Base-by-base conservation (phyloP, 1,139 yeast genomes). In the Casaregolazyma suthepensis region DNA sequence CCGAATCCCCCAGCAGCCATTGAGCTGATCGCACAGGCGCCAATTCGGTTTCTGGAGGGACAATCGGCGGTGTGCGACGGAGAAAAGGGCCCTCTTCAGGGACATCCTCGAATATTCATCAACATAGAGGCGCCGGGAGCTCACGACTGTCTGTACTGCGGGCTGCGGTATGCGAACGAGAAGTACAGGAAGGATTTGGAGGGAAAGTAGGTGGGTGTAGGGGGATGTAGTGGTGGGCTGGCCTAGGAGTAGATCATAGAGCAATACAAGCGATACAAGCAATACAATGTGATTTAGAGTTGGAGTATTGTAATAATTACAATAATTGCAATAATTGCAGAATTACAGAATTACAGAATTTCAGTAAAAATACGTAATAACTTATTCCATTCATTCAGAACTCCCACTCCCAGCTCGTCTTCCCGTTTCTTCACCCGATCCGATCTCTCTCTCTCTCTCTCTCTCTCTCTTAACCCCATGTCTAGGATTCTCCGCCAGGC, bases 1-100 rank as follows among this genome's bases (percentile, higher is more conserved):
- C 96, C 96, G 57, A 79, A 79, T 65, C 91, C 96, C 6, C 80
- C 82, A 59, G 88, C 96, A 48, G 96, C 95, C 57, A 88, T 88
- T 66, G 93, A 87, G 53, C 77, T 88, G 69, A 86, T 88, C 65
- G 84, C 87, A 45, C 72, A 85, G 65, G 82, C 83, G 65, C 96
- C 96, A 10, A 73, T 88, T 50, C 74, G 81, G 63, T 85, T 80
- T 67, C 74, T 87, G 60, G 80, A 79, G 61, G 76, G 75, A 42
- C 78, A 80, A 63, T 69, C 82, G 55, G 96, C 96, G 1, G 94
- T 85, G 19, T 88, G 96, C 67, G 89, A 86, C 65, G 96, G 96
- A 43, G 87, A 88, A 63, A 82, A 77, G 64, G 89, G 88, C 20
- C 79, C 80, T 40, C 83, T 81, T 64, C 83, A 82, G 64, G 96